phyloP scores from a whole-genome alignment of 2,329 filamentous ascomycete genomes.

The Trichoderma asperellum region DNA sequence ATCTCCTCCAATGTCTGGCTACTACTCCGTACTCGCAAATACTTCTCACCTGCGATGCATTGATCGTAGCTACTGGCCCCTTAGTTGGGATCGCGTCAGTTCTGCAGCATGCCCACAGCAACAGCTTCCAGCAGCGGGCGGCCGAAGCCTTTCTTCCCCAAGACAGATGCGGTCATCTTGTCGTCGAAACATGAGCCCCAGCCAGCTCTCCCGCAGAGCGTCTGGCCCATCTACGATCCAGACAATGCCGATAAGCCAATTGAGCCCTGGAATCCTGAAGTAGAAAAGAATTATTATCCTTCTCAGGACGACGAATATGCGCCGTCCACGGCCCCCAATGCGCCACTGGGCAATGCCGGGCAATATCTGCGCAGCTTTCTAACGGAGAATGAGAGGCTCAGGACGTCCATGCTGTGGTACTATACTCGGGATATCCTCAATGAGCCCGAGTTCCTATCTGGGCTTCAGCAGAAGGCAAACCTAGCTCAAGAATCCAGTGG shows the following conservation, averaged over 20 bases:
- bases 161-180: background rate
- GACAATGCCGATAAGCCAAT: slow-evolving; percentile 6
- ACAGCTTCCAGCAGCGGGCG: background rate
- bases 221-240: slow-evolving; percentile 6
- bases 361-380: background rate
- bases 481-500: background rate
- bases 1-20: background rate
- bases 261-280: background rate
- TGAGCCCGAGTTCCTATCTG: background rate
- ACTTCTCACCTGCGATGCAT: background rate
- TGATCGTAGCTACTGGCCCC: background rate
- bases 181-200: background rate
- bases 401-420: background rate
- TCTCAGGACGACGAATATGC: background rate
- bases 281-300: background rate
- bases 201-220: slow-evolving; percentile 1
- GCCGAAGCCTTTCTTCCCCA: background rate
- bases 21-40: background rate
- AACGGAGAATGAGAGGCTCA: background rate
- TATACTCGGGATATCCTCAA: background rate
- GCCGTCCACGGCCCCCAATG: background rate
- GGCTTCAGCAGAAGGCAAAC: background rate
- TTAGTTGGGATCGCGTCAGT: background rate
- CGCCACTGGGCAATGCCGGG: background rate
- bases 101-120: background rate